Percentiles rank a stretch among this genome's conserved stretches.
These are phyloP conservation scores for Thoreauomyces humboldtii DNA, from an alignment of 192 early-diverging fungal species.

Conservation along the genomic window DNA sequence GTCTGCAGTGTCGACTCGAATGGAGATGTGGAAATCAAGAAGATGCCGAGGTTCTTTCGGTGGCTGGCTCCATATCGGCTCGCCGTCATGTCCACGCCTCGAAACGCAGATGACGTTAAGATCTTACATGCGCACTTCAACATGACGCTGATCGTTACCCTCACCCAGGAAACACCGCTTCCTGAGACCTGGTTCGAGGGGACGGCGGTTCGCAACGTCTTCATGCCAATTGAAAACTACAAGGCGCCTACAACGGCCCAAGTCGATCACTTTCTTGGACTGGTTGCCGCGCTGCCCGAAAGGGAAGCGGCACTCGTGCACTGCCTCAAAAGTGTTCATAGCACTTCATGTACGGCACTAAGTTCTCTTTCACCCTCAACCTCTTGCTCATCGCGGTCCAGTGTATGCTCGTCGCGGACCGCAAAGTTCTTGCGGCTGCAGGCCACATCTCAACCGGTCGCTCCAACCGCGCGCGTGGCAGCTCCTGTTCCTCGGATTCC, in stretches of 20 bases:
- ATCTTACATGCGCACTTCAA: constrained; percentile 25
- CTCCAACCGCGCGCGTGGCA: no score
- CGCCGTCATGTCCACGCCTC: constrained; percentile 46
- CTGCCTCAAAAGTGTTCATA: no score
- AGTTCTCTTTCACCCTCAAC: no score
- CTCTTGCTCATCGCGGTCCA: no score
- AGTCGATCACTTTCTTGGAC: constrained; percentile 35
- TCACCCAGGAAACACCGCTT: constrained; percentile 46
- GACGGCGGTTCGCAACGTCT: constrained; percentile 26
- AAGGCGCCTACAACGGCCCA: constrained; percentile 39
- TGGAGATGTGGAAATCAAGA: constrained; percentile 14
- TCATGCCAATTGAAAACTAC: constrained; percentile 43
- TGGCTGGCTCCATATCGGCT: constrained; percentile 42
- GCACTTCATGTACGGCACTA: no score
- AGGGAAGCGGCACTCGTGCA: constrained; percentile 38
- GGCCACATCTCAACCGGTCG: no score
- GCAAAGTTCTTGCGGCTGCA: no score
- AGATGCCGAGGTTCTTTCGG: constrained; percentile 40
- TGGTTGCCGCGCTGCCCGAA: constrained; percentile 7
- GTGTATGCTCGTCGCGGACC: no score
- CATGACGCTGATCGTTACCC: constrained; percentile 34
- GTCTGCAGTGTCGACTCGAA: constrained; percentile 1
- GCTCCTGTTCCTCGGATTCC: no score
- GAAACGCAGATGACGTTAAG: constrained; percentile 26
- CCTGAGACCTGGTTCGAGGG: constrained; percentile 36